Evolutionary conservation across 257 asterid genomes (phyloP).

Genomic region (Solanum lignicaule): DNA sequence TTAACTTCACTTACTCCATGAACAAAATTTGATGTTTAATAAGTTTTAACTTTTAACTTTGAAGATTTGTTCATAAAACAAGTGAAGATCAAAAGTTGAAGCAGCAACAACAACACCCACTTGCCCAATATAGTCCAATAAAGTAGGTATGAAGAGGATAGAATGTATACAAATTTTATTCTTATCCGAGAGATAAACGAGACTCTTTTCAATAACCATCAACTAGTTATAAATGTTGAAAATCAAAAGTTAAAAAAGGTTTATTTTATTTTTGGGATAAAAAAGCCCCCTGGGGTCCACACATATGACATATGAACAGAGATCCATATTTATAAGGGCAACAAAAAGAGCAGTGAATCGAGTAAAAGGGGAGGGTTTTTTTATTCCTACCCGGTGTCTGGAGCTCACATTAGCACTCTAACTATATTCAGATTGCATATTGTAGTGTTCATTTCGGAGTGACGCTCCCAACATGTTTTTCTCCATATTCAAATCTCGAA

Average conservation of each 20-base stretch:
- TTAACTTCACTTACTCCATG: neutral
- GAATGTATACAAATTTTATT: too few species aligned
- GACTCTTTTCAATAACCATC: too few species aligned
- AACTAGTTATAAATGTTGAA: neutral
- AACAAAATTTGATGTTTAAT: neutral
- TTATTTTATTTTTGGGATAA: neutral
- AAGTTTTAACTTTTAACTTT: neutral
- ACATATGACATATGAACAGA: neutral
- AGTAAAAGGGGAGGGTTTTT: neutral
- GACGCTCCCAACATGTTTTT: too few species aligned
- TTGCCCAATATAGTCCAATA: neutral
- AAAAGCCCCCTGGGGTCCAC: neutral
- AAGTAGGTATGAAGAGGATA: neutral
- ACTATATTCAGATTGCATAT: too few species aligned
- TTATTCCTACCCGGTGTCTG: too few species aligned
- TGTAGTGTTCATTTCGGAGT: too few species aligned
- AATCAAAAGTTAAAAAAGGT: neutral
- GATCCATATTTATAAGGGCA: neutral
- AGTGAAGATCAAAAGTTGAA: neutral
- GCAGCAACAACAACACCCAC: neutral
- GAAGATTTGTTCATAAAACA: neutral
- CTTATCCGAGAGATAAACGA: neutral
- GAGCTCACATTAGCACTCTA: fast-evolving
- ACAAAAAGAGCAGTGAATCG: neutral
- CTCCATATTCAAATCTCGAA: too few species aligned